Conservation (phyloP, 805 yeast genomes). For the Cyberlindnera saturnus region DNA sequence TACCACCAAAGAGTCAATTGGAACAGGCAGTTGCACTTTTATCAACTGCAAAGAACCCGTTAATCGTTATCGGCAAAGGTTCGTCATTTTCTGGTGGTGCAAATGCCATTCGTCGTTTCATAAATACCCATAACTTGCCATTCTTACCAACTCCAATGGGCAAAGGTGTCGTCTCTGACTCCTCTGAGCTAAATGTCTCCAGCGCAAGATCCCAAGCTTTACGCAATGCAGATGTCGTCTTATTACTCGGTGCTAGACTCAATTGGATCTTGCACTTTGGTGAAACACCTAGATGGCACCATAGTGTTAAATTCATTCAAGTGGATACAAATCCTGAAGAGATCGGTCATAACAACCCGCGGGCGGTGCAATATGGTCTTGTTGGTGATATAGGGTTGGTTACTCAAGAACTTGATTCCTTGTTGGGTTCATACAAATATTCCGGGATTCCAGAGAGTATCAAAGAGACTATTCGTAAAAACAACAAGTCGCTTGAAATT, state of each 20-base stretch:
- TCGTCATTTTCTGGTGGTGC: conserved; percentile 45
- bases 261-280: conserved; percentile 75
- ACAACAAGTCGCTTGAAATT: conserved; percentile 26
- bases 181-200: conserved; percentile 40
- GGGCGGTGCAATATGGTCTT: conserved; percentile 35
- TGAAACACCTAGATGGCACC: conserved; percentile 44
- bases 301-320: conserved; percentile 46
- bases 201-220: conserved; percentile 62
- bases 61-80: conserved; percentile 64
- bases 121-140: conserved; percentile 38
- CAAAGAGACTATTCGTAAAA: conserved; percentile 23
- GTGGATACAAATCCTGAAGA: conserved; percentile 50
- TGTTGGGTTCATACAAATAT: conserved; percentile 26
- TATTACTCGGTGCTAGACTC: conserved; percentile 59
- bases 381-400: conserved; percentile 49
- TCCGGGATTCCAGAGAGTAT: conserved; percentile 27
- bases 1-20: conserved; percentile 32
- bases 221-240: conserved; percentile 48
- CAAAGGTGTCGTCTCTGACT: conserved; percentile 60
- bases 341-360: conserved; percentile 38
- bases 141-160: conserved; percentile 79
- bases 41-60: conserved; percentile 36
- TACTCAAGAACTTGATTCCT: conserved; percentile 27
- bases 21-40: conserved; percentile 29
- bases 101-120: conserved; percentile 32